phyloP scores from a whole-genome alignment of 225 moss, liverwort and hornwort species.

The Takakia lepidozioides region DNA sequence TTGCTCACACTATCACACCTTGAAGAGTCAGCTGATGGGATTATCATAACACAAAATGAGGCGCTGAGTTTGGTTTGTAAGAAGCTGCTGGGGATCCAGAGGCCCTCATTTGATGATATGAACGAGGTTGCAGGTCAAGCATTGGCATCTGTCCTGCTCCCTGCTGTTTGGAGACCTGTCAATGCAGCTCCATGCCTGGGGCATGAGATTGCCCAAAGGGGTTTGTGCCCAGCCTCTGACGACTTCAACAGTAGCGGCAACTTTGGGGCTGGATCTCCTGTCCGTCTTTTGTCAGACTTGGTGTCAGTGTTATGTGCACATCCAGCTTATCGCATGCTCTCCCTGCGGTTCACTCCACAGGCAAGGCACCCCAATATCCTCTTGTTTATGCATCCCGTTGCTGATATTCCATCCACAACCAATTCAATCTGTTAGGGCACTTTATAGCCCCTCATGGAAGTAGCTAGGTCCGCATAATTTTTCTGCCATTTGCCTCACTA shows the following conservation, averaged over 20 bases:
- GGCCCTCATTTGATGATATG: constrained; percentile 84
- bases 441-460: too few species aligned
- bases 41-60: constrained; percentile 83
- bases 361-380: constrained; percentile 18
- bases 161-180: constrained; percentile 59
- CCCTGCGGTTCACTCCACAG: constrained; percentile 77
- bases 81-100: constrained; percentile 45
- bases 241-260: constrained; percentile 2
- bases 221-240: constrained; percentile 2
- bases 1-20: constrained; percentile 84
- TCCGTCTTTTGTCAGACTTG: constrained; percentile 69
- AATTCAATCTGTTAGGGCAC: too few species aligned
- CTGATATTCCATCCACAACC: too few species aligned
- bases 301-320: constrained; percentile 67
- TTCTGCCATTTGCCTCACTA: too few species aligned
- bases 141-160: constrained; percentile 60
- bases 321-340: constrained; percentile 74
- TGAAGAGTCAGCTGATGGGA: constrained; percentile 65
- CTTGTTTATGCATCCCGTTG: neutral
- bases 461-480: too few species aligned
- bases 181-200: constrained; percentile 11
- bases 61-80: constrained; percentile 65
- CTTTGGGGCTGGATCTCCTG: constrained; percentile 17
- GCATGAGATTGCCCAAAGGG: neutral
- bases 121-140: constrained; percentile 74